These are phyloP conservation scores for Bacterosira constricta DNA, from an alignment of 108 stramenopile genomes.

Conservation along the genomic window DNA sequence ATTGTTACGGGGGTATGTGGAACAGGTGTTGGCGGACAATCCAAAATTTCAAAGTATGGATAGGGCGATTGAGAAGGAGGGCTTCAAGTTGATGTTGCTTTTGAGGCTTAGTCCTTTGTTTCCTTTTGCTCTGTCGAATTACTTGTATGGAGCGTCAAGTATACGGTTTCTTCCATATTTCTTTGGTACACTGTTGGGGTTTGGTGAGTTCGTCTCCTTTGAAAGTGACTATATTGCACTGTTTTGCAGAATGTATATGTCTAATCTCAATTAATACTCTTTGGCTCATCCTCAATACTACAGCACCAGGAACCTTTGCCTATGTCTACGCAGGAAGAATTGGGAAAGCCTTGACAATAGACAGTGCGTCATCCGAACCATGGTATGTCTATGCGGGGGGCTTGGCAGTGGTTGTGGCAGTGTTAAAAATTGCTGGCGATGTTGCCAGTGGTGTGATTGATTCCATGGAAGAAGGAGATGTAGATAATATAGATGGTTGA, in stretches of 20 bases:
- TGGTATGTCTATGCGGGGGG: conserved; percentile 80
- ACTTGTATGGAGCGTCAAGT: conserved; percentile 86
- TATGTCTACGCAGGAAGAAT: conserved; percentile 79
- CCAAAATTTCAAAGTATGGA: conserved; percentile 83
- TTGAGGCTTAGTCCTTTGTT: conserved; percentile 86
- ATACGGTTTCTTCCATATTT: conserved; percentile 75
- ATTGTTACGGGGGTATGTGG: conserved; percentile 71
- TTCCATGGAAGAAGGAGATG: conserved; percentile 58
- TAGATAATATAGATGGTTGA: too few species aligned
- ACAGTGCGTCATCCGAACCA: conserved; percentile 50
- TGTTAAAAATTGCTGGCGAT: conserved; percentile 69
- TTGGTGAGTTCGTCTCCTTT: too few species aligned
- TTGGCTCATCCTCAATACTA: too few species aligned
- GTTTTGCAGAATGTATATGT: background rate
- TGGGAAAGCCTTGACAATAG: conserved; percentile 65
- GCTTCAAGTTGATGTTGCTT: conserved; percentile 89
- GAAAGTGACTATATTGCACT: background rate
- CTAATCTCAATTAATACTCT: too few species aligned
- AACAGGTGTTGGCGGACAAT: conserved; percentile 56
- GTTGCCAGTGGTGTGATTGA: conserved; percentile 67
- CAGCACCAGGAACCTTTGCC: conserved; percentile 82
- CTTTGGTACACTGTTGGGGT: conserved; percentile 75
- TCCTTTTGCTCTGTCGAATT: conserved; percentile 91
- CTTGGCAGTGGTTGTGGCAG: conserved; percentile 45
- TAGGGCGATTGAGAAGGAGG: conserved; percentile 83